phyloP scores from a whole-genome alignment of 768 basidiomycete species.

The Boletus rubropictus region DNA sequence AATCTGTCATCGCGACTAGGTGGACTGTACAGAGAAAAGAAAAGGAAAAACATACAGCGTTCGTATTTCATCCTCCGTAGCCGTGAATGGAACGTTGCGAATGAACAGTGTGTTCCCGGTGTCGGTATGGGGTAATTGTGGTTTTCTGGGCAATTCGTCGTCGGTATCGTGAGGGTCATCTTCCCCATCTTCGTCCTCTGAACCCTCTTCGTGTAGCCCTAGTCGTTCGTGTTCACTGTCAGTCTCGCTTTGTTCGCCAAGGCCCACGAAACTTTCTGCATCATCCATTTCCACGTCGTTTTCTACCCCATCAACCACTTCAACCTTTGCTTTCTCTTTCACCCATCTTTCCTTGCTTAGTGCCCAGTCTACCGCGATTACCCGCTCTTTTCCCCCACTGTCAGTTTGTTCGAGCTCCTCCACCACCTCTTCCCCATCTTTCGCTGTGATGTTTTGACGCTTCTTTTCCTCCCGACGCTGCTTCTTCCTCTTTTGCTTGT shows the following conservation, averaged over 20 bases:
- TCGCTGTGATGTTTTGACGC: conserved; percentile 25
- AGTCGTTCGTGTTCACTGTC: conserved; percentile 39
- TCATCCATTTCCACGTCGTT: conserved; percentile 32
- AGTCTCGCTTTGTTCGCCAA: conserved; percentile 24
- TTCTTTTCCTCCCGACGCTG: conserved; percentile 48
- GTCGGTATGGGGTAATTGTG: conserved; percentile 76
- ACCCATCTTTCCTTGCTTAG: conserved; percentile 91
- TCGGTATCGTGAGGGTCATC: conserved; percentile 14
- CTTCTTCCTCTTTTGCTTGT: conserved; percentile 68
- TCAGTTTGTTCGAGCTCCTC: conserved; percentile 32
- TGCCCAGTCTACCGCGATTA: conserved; percentile 95
- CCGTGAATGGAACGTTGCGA: conserved; percentile 87
- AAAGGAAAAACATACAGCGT: conserved; percentile 53
- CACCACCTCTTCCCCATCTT: conserved; percentile 33
- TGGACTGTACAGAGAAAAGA: not conserved
- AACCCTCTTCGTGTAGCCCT: conserved; percentile 39
- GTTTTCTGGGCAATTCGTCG: conserved; percentile 47
- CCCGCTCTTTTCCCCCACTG: conserved; percentile 44
- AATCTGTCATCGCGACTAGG: conserved; percentile 43
- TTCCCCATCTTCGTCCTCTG: conserved; percentile 27
- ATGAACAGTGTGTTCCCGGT: conserved; percentile 90
- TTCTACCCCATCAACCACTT: conserved; percentile 26
- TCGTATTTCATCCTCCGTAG: conserved; percentile 89
- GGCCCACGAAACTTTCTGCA: conserved; percentile 20
- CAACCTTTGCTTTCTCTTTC: conserved; percentile 61